Base-by-base conservation (phyloP, 371 early-diverging fungal species). In the Entomophthora muscae region DNA sequence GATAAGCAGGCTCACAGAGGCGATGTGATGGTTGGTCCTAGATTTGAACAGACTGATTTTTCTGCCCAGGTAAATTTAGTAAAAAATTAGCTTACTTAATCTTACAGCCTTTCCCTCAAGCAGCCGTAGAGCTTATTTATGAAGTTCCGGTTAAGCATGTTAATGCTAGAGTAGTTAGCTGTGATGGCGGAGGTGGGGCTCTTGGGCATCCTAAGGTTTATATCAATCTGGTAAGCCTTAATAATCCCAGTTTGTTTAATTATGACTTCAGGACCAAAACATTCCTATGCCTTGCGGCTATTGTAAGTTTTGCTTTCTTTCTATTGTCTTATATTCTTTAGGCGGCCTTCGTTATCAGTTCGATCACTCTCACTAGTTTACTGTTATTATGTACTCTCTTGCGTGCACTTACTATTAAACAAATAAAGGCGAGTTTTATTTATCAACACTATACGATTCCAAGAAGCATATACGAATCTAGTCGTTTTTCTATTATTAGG, bases 171-270 rank as follows among this genome's bases (percentile, higher is more conserved):
- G 71, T 80, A 65, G 89, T 85, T 33, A 75, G 79, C 64, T 96
- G 97, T 71, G 86, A 94, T 70, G 97, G 97, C 69, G 92, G 89
- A 84, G 93, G 91, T 31, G 95, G 93, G 67, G 74, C 91, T 57
- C 78, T 95, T 54, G 95, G 95, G 42, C 95, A 95, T 68, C 95
- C 95, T 30, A 88, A 86, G 72, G 88, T 95, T 31, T 95, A 86
- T 74, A 89, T 95, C 71, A 93, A 93, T 76, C 80, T 95, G 76
- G 91, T 86, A 77, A 68, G 69, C 61, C 51, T 13, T 32, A 23
- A 13, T n/a, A 64, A 54, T 30, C n/a, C 53, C 61, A 23, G 59
- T 62, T 23, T 51, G 54, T 58, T 55, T 54, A 56, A 42, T 64
- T 53, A 3, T 61, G 55, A 26, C 17, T 70, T 31, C 42, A 76